Percentiles rank a stretch among this genome's conserved stretches.
Evolutionary conservation across 495 filamentous ascomycete species (phyloP).

Genomic region (Annulohypoxylon nitens): DNA sequence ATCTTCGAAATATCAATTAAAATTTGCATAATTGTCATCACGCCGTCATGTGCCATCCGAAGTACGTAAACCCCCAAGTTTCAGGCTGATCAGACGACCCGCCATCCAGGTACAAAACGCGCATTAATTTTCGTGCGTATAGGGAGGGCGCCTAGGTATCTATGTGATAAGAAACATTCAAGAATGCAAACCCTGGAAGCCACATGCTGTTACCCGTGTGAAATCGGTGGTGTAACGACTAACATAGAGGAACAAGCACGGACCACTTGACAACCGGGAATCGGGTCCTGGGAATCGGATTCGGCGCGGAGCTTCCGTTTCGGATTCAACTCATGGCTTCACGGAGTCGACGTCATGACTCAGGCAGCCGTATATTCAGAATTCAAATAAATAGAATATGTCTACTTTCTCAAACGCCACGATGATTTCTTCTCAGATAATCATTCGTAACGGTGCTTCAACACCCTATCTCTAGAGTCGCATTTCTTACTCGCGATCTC

Average conservation of each 20-base stretch:
- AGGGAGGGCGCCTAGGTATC: not conserved
- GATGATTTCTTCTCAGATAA: not conserved
- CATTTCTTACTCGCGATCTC: not conserved
- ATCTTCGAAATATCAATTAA: not conserved
- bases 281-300: conserved; percentile 1
- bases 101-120: not conserved
- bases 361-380: not conserved
- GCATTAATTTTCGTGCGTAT: conserved; percentile 2
- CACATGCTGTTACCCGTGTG: not conserved
- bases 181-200: not conserved
- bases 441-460: not conserved
- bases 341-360: not conserved
- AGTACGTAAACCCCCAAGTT: not conserved
- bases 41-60: not conserved
- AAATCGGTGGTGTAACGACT: not conserved
- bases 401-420: not conserved
- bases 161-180: not conserved
- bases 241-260: conserved; percentile 1
- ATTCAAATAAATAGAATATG: not conserved
- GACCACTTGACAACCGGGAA: conserved; percentile 12
- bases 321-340: not conserved
- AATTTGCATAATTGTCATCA: not conserved
- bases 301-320: conserved; percentile 4
- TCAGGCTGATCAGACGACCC: not conserved
- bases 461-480: not conserved